Conservation (phyloP, 2,329 filamentous ascomycete genomes). For the Microsporum audouinii region DNA sequence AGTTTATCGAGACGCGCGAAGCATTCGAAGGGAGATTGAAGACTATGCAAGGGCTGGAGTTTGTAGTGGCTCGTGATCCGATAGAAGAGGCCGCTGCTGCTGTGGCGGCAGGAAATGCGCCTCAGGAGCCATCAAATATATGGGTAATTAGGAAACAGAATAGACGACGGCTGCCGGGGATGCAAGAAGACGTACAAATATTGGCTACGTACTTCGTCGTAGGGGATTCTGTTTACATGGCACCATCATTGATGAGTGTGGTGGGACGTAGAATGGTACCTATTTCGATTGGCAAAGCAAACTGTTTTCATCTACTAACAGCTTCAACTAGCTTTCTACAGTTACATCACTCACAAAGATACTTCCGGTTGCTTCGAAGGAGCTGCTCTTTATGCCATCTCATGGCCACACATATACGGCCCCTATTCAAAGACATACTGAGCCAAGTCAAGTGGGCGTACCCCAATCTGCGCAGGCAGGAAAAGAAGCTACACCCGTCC, state of each 20-base stretch:
- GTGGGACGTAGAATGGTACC: slow-evolving; percentile 44
- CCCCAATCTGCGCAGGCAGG: slow-evolving; percentile 32
- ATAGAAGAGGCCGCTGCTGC: slow-evolving; percentile 34
- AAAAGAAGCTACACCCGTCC: slow-evolving; percentile 40
- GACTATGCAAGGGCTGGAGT: slow-evolving; percentile 48
- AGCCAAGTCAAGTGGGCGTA: slow-evolving; percentile 24
- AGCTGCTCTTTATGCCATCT: slow-evolving; percentile 48
- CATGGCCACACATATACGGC: slow-evolving; percentile 50
- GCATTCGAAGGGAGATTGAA: slow-evolving; percentile 45
- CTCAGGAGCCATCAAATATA: slow-evolving; percentile 39
- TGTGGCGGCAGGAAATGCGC: slow-evolving; percentile 17
- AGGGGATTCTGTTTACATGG: slow-evolving; percentile 51
- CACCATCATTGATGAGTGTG: slow-evolving; percentile 49
- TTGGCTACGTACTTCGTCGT: slow-evolving; percentile 51
- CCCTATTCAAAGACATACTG: slow-evolving; percentile 33
- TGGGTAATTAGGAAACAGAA: slow-evolving; percentile 53
- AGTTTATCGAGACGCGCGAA: slow-evolving; percentile 44
- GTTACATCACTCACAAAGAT: slow-evolving; percentile 46
- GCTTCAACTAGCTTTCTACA: slow-evolving; percentile 38
- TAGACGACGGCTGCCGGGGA: slow-evolving; percentile 33
- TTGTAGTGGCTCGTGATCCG: slow-evolving; percentile 48
- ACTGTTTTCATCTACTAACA: not conserved
- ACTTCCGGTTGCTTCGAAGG: slow-evolving; percentile 41
- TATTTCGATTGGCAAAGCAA: no score
- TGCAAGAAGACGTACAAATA: slow-evolving; percentile 41